These are phyloP conservation scores for Emmonsiellopsis sp. DNA, from an alignment of 2,329 filamentous ascomycete species.

Conservation along the genomic window DNA sequence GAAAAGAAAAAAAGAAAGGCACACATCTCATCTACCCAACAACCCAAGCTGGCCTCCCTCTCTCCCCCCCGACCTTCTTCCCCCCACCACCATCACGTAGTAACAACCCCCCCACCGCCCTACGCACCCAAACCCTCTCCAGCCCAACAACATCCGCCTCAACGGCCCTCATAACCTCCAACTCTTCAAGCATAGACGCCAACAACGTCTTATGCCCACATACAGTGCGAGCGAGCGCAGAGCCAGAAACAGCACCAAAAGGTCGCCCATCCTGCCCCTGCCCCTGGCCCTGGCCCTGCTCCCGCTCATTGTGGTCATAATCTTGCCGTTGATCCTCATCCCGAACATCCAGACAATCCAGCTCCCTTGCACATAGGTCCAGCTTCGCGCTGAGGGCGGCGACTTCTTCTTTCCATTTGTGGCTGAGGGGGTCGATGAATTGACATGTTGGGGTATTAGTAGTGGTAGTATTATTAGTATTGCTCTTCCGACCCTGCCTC, in stretches of 20 bases:
- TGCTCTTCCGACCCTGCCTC: slow-evolving; percentile 11
- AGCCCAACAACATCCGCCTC: slow-evolving; percentile 25
- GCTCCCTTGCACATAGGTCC: slow-evolving; percentile 25
- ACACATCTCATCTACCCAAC: background rate
- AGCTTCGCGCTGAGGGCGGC: slow-evolving; percentile 23
- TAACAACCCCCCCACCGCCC: slow-evolving; percentile 19
- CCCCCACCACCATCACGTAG: slow-evolving; percentile 4
- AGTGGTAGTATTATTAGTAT: background rate
- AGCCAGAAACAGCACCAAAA: slow-evolving; percentile 9
- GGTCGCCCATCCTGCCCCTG: background rate
- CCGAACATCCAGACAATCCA: slow-evolving; percentile 29
- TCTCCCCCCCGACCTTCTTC: slow-evolving; percentile 6
- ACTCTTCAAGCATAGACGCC: slow-evolving; percentile 28
- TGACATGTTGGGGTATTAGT: background rate
- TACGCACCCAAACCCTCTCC: slow-evolving; percentile 27
- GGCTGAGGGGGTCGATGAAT: slow-evolving; percentile 29
- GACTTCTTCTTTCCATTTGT: slow-evolving; percentile 26
- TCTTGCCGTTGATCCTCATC: slow-evolving; percentile 8
- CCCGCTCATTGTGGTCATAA: background rate
- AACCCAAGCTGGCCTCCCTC: slow-evolving; percentile 9
- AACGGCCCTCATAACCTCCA: slow-evolving; percentile 26
- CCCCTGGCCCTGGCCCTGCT: background rate
- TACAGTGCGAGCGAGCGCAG: slow-evolving; percentile 24
- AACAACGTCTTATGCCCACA: slow-evolving; percentile 22
- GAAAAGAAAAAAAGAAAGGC: background rate